Conservation (phyloP, 352 stramenopile genomes). For the Globisporangium polare region DNA sequence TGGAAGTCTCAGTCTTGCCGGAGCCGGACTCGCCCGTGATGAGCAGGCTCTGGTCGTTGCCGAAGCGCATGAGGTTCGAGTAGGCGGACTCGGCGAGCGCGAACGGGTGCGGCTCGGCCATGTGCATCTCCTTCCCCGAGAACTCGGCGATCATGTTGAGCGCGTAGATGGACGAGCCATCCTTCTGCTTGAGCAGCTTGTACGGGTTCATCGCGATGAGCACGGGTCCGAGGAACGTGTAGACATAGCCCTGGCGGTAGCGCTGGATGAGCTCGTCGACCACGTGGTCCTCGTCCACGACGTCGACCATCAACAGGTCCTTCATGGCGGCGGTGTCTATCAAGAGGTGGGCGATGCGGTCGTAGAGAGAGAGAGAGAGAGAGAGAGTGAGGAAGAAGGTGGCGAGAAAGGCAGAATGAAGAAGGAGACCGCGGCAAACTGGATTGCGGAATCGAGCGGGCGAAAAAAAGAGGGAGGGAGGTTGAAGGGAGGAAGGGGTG, state of each 20-base stretch:
- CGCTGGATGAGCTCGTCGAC: conserved; percentile 73
- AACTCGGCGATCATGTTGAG: conserved; percentile 74
- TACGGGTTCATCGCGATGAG: conserved; percentile 91
- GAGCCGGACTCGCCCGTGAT: conserved; percentile 85
- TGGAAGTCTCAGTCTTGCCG: conserved; percentile 95
- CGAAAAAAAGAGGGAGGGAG: conserved; percentile 5
- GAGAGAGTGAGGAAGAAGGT: background rate
- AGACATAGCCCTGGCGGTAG: conserved; percentile 81
- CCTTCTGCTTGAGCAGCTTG: conserved; percentile 69
- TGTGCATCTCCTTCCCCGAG: conserved; percentile 75
- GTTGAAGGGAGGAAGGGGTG: background rate
- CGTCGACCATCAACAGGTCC: conserved; percentile 79
- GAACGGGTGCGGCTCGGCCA: conserved; percentile 82
- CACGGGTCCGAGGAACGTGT: conserved; percentile 90
- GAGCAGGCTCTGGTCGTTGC: conserved; percentile 80
- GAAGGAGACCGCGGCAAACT: conserved; percentile 2
- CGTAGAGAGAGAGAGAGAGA: conserved; percentile 4
- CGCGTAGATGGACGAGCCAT: conserved; percentile 75
- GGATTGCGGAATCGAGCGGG: conserved; percentile 4
- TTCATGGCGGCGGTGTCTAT: conserved; percentile 21
- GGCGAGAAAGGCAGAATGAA: background rate
- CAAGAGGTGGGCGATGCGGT: background rate
- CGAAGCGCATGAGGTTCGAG: conserved; percentile 86
- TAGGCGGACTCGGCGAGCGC: conserved; percentile 86
- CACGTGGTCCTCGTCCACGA: conserved; percentile 70